Evolutionary conservation across 164 flowering plant species (phyloP).

Genomic region (Akebia trifoliata): DNA sequence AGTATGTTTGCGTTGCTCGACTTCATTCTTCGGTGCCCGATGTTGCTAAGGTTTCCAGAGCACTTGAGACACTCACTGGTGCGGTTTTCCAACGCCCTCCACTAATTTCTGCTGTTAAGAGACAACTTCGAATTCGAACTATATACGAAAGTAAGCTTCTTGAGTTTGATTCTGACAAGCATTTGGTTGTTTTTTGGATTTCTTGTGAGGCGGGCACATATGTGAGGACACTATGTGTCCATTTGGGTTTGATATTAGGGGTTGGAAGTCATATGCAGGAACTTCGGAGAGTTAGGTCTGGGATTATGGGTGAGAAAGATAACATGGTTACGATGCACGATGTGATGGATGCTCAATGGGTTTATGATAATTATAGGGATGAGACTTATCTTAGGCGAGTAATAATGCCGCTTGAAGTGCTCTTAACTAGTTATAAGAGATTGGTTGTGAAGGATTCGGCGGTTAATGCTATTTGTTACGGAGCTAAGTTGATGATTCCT

Average conservation of each 20-base stretch:
- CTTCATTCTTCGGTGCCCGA: conserved; percentile 60
- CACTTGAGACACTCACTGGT: conserved; percentile 63
- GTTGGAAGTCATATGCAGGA: conserved; percentile 88
- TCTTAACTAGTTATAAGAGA: conserved; percentile 72
- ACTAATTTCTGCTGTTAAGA: conserved; percentile 63
- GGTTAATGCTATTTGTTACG: conserved; percentile 80
- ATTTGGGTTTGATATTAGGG: conserved; percentile 69
- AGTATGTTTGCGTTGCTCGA: conserved; percentile 73
- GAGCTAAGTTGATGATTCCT: conserved; percentile 79
- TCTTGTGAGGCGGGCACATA: conserved; percentile 85
- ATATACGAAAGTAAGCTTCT: conserved; percentile 74
- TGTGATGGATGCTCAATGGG: conserved; percentile 75
- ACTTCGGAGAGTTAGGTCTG: conserved; percentile 68
- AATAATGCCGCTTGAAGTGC: conserved; percentile 66
- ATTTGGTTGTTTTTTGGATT: conserved; percentile 78
- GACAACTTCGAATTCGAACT: conserved; percentile 69
- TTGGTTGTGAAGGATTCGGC: conserved; percentile 83
- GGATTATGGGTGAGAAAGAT: conserved; percentile 71
- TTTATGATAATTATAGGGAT: conserved; percentile 57
- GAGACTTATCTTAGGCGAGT: conserved; percentile 65
- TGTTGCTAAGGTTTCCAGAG: conserved; percentile 53
- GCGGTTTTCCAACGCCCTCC: conserved; percentile 77
- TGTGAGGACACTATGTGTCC: conserved; percentile 72
- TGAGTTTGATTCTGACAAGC: conserved; percentile 59
- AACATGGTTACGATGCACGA: conserved; percentile 86